phyloP scores from a whole-genome alignment of 805 yeast genomes.

The Kodamaea kakaduensis region DNA sequence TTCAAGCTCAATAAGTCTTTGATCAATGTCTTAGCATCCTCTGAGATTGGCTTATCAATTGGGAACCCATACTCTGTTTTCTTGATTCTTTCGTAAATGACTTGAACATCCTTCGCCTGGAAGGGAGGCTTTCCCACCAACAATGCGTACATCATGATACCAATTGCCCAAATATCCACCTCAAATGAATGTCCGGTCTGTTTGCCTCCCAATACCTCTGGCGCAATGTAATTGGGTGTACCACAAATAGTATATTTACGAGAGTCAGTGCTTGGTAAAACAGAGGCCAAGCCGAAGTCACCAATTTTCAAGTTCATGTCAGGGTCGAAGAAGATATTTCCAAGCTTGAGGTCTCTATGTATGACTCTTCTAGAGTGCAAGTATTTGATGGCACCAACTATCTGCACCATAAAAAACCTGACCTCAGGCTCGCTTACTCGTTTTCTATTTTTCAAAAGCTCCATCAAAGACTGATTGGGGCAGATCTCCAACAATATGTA shows the following conservation, averaged over 20 bases:
- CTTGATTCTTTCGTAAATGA: conserved; percentile 89
- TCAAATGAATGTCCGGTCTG: conserved; percentile 87
- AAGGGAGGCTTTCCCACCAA: conserved; percentile 95
- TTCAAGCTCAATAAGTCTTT: conserved; percentile 68
- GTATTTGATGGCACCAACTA: conserved; percentile 90
- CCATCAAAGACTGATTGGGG: conserved; percentile 93
- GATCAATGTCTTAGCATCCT: conserved; percentile 71
- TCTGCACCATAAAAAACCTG: conserved; percentile 83
- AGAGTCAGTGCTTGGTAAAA: conserved; percentile 62
- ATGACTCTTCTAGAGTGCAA: conserved; percentile 89
- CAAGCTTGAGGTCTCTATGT: conserved; percentile 93
- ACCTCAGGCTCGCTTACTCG: conserved; percentile 89
- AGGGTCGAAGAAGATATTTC: conserved; percentile 91
- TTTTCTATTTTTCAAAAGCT: conserved; percentile 78
- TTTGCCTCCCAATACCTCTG: conserved; percentile 91
- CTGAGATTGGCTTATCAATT: conserved; percentile 57
- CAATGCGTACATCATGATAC: conserved; percentile 92
- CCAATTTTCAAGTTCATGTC: conserved; percentile 94
- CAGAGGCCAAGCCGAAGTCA: conserved; percentile 97
- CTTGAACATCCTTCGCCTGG: conserved; percentile 91
- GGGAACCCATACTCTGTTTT: conserved; percentile 80
- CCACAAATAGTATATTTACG: conserved; percentile 95
- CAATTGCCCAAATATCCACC: conserved; percentile 97
- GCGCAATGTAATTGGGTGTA: conserved; percentile 98
- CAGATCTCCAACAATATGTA: conserved; percentile 92